A percentile compares a stretch with the other conserved stretches of the same genome.
These are phyloP conservation scores for Extremus antarcticus DNA, from an alignment of 495 filamentous ascomycete genomes.

Conservation along the genomic window DNA sequence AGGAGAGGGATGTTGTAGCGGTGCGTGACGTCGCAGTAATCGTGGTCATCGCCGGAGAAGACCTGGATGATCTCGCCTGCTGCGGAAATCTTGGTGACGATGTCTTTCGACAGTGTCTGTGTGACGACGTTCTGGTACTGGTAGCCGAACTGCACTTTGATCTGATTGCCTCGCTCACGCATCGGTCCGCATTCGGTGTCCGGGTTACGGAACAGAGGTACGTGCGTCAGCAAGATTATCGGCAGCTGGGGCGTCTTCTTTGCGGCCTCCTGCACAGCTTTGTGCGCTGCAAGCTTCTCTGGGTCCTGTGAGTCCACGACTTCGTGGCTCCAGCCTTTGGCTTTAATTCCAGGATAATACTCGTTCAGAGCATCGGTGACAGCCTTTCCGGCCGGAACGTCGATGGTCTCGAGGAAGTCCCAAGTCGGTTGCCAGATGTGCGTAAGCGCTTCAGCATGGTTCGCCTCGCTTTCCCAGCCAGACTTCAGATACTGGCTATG, in stretches of 20 bases:
- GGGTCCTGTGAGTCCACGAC: constrained; percentile 20
- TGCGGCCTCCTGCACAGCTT: neutral
- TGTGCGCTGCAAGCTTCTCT: neutral
- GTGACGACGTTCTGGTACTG: constrained; percentile 95
- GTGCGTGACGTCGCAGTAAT: constrained; percentile 88
- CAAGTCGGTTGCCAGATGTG: constrained; percentile 63
- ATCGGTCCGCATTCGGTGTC: constrained; percentile 67
- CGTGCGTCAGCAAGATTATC: constrained; percentile 85
- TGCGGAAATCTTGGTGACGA: constrained; percentile 50
- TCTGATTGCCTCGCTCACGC: constrained; percentile 64
- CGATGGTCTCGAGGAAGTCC: constrained; percentile 61
- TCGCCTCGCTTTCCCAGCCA: constrained; percentile 24
- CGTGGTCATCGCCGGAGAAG: constrained; percentile 96
- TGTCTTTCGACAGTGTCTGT: constrained; percentile 54
- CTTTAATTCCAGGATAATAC: constrained; percentile 26
- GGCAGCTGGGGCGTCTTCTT: constrained; percentile 33
- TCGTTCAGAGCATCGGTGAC: constrained; percentile 45
- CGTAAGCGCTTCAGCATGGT: constrained; percentile 20
- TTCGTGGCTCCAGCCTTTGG: constrained; percentile 19
- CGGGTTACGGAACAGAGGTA: constrained; percentile 70
- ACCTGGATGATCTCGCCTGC: constrained; percentile 61
- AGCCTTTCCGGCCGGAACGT: constrained; percentile 36
- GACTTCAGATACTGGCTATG: constrained; percentile 43
- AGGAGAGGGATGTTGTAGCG: constrained; percentile 34
- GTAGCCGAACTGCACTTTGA: constrained; percentile 64